phyloP scores from a whole-genome alignment of 352 stramenopile genomes.

The Globisporangium emineosum region DNA sequence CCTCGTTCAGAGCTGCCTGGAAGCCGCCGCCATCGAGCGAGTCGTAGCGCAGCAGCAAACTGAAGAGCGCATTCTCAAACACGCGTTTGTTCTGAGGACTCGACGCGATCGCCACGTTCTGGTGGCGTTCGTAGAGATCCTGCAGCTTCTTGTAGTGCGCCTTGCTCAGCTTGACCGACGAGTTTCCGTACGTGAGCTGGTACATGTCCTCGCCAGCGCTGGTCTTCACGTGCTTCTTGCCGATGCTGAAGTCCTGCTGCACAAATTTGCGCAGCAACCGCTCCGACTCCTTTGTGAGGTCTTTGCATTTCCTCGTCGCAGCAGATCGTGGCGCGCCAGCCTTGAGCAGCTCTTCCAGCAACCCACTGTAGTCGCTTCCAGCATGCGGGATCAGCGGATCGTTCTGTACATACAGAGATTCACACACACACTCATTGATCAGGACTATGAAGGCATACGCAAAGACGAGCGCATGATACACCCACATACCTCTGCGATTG shows the following conservation, averaged over 20 bases:
- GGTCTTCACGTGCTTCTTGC: conserved; percentile 53
- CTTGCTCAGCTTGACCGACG: conserved; percentile 77
- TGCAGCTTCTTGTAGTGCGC: conserved; percentile 87
- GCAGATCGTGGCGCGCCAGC: conserved; percentile 57
- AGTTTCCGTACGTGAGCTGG: conserved; percentile 61
- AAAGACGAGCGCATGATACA: neutral
- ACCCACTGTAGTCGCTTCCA: conserved; percentile 60
- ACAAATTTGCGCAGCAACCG: conserved; percentile 47
- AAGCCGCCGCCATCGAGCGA: conserved; percentile 92
- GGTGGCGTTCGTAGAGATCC: conserved; percentile 67
- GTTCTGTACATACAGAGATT: conserved; percentile 16
- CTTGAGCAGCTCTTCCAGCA: conserved; percentile 73
- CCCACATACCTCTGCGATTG: conserved; percentile 45
- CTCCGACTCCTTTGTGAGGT: conserved; percentile 51
- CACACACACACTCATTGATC: neutral
- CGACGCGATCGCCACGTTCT: conserved; percentile 16
- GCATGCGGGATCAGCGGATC: conserved; percentile 75
- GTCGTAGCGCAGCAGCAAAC: conserved; percentile 90
- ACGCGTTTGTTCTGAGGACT: conserved; percentile 24
- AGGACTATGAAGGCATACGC: neutral
- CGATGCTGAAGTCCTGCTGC: conserved; percentile 37
- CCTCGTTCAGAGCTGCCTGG: conserved; percentile 88
- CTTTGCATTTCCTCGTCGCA: conserved; percentile 65
- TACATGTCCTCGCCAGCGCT: conserved; percentile 30
- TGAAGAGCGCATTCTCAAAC: conserved; percentile 85